Conservation (phyloP, 805 yeast species). For the Candida ipomoeae region DNA sequence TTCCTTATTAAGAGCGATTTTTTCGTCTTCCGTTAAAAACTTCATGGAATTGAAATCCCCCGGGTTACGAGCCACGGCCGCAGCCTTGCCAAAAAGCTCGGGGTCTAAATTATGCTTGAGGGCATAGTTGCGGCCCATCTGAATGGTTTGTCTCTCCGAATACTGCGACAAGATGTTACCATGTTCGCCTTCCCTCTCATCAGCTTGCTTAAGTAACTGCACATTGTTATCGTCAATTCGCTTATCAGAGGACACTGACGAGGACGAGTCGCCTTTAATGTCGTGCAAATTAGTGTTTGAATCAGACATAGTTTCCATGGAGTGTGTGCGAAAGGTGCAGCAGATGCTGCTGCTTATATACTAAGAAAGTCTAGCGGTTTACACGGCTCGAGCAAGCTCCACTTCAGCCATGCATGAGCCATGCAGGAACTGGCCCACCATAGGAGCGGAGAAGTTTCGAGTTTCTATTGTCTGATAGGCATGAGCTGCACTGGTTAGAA, state of each 20-base stretch:
- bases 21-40: conserved; percentile 44
- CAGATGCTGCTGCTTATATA: not conserved
- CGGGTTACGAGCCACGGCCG: conserved; percentile 57
- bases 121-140: conserved; percentile 68
- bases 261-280: conserved; percentile 6
- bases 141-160: conserved; percentile 58
- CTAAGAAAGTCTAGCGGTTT: not conserved
- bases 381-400: not conserved
- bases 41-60: conserved; percentile 54
- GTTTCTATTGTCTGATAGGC: not conserved
- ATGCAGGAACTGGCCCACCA: not conserved
- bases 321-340: not conserved
- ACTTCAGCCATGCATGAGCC: not conserved
- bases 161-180: conserved; percentile 44
- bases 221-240: not conserved
- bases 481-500: conserved; percentile 1
- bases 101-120: conserved; percentile 49
- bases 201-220: conserved; percentile 7
- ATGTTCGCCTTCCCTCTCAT: conserved; percentile 15
- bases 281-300: conserved; percentile 2
- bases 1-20: conserved; percentile 45
- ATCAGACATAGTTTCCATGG: conserved; percentile 2
- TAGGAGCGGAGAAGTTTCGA: not conserved
- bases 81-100: conserved; percentile 59
- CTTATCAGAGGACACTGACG: conserved; percentile 3